Evolutionary conservation across 2,329 filamentous ascomycete species (phyloP).

Genomic region (Incumbomyces lentus): DNA sequence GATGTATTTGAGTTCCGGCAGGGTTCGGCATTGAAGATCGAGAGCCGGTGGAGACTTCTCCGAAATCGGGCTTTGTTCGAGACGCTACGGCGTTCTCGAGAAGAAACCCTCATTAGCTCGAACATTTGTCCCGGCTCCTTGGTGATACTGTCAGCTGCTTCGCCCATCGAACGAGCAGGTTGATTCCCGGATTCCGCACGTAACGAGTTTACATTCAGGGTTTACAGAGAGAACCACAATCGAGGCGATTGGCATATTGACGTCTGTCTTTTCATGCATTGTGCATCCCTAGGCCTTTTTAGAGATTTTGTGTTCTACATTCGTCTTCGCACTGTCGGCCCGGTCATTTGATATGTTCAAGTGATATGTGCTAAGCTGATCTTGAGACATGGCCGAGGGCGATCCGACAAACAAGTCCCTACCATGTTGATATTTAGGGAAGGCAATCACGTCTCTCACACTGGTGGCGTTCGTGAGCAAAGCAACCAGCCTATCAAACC

Average conservation of each 20-base stretch:
- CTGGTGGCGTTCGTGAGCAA: conserved; percentile 66
- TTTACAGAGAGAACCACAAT: no score
- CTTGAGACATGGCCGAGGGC: conserved; percentile 57
- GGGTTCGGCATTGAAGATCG: no score
- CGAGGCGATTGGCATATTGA: no score
- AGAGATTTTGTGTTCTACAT: background rate
- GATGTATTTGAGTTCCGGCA: no score
- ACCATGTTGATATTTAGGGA: conserved; percentile 86
- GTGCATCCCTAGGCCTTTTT: conserved; percentile 15
- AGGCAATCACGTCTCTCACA: conserved; percentile 88
- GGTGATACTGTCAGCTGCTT: no score
- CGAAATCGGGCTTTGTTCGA: conserved; percentile 2
- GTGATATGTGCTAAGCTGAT: conserved; percentile 51
- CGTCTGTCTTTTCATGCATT: no score
- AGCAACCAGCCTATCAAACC: conserved; percentile 78
- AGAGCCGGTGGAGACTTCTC: background rate
- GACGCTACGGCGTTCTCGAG: conserved; percentile 1
- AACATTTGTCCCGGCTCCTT: background rate
- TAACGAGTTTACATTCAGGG: no score
- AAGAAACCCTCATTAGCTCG: background rate
- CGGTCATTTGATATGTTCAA: conserved; percentile 24
- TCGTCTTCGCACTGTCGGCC: background rate
- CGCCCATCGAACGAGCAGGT: no score
- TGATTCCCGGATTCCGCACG: no score
- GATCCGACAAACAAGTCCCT: conserved; percentile 76